These are phyloP conservation scores for Cryptosporidium sp. DNA, from an alignment of 169 alveolate genomes.

Conservation along the genomic window DNA sequence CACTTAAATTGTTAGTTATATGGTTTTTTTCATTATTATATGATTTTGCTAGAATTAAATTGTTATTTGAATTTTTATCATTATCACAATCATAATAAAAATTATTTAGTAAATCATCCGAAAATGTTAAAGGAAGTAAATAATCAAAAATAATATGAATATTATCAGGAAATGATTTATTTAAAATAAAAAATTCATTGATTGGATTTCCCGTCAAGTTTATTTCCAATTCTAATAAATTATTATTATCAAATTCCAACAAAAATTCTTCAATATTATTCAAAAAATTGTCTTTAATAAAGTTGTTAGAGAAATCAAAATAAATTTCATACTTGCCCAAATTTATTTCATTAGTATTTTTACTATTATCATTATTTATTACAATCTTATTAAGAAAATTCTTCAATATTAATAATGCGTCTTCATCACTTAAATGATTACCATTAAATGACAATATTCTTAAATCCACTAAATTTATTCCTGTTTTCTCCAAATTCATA, in stretches of 20 bases:
- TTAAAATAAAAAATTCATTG: conserved; percentile 1
- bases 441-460: conserved; percentile 19
- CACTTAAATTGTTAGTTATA: no score
- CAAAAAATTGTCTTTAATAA: conserved; percentile 5
- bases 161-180: background rate
- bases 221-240: background rate
- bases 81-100: background rate
- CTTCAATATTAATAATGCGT: background rate
- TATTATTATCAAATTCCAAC: background rate
- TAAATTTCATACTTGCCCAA: background rate
- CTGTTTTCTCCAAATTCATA: background rate
- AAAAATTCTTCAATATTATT: background rate
- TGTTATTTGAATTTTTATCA: background rate
- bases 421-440: conserved; percentile 6
- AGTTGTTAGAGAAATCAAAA: conserved; percentile 46
- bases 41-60: background rate
- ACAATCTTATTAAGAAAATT: background rate
- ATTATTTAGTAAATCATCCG: conserved; percentile 3
- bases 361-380: background rate
- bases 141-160: conserved; percentile 9
- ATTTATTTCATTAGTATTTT: background rate
- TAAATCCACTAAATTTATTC: background rate
- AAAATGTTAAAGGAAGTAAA: conserved; percentile 17
- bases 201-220: conserved; percentile 58
- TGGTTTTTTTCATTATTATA: background rate